Evolutionary conservation across 2,329 filamentous ascomycete genomes (phyloP), one percentile per base, ranked within the genome.

Genomic region (Sphaerostilbella broomeana): DNA sequence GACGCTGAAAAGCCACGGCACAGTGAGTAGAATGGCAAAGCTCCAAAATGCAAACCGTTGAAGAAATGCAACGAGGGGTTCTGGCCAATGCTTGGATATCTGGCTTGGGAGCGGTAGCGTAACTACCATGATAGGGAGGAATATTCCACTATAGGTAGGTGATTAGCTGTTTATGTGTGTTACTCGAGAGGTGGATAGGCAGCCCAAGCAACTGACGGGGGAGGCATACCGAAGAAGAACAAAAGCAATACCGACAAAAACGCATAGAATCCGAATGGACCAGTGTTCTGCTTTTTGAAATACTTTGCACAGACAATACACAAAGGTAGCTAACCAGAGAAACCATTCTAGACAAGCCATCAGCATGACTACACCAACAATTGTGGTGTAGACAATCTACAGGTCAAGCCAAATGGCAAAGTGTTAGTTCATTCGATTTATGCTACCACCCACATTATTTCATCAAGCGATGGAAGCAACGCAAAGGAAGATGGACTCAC

Each of bases 21-120:
- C 71, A 1, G 84, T 87, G 42, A 98, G 67, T 8, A 97, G 77
- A 47, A 79, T 77, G 1, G 89, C 83, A 51, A 97, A 97, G 19
- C 84, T 81, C 81, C 86, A 95, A 61, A 97, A 97, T 4, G 88
- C 89, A 56, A 97, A 95, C 84, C 87, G 94, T 58, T 95, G 89
- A 11, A 97, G 72, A 32, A 84, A 72, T 2, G 59, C 62, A 27
- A 92, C 83, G 70, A 92, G 76, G 2, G 61, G 38, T 3, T 59
- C 40, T 0, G 90, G 89, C 64, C 90, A 94, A 51, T 84, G 74
- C 44, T 75, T 70, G 6, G 81, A 81, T 31, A 95, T 69, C 43
- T 78, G 73, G 15, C 70, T 63, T 1, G 90, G 90, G 3, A 97
- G 70, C 1, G 90, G 90, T 4, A 97, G 70, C 0, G 89, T 97